Base-by-base conservation (phyloP, 306 rosid species). In the Rubus parviflorus region DNA sequence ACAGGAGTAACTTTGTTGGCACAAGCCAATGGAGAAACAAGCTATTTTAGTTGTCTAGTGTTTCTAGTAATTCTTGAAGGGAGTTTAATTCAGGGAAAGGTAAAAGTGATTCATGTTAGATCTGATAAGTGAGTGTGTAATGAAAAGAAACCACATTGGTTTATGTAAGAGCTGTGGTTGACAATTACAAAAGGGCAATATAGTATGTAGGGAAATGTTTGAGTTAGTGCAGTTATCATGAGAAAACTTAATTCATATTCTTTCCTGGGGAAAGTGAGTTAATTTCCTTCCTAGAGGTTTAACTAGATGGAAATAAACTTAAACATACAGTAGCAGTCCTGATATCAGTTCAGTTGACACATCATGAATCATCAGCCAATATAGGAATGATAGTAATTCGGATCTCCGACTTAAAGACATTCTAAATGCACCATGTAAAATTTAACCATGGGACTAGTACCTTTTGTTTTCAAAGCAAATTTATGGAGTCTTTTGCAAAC, bases 61-160 rank as follows among this genome's bases (percentile, higher is more conserved):
- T 25, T 51, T 70, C 30, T 30, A 17, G 68, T 41, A 73, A 41
- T 57, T 56, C 14, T 45, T 74, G 69, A 74, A 43, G 77, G 41
- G 69, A 58, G 43, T 42, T 30, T 73, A 60, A 20, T 58, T 56
- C 42, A 57, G 16, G 54, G 52, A 56, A 72, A 4, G 22, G 22
- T 16, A 42, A 25, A 17, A 16, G 43, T 6, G 56, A 43, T 22
- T 56, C 41, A 22, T 56, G 54, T 56, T 67, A 14, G 54, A 57
- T 20, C 48, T 41, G 23, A 58, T 16, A 58, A 13, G 56, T 30
- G 57, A 46, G 38, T 4, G 23, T 74, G 40, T 16, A 45, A 15
- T 58, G 45, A 73, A 56, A 20, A 25, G 17, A 40, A 72, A 40
- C 40, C 14, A 14, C 10, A n/a, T 15, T 40, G 75, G 4, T 49